A percentile compares a stretch with the other conserved stretches of the same genome.
These are phyloP conservation scores for Xylariaceae sp. DNA, from an alignment of 2,329 filamentous ascomycete species.

Conservation along the genomic window DNA sequence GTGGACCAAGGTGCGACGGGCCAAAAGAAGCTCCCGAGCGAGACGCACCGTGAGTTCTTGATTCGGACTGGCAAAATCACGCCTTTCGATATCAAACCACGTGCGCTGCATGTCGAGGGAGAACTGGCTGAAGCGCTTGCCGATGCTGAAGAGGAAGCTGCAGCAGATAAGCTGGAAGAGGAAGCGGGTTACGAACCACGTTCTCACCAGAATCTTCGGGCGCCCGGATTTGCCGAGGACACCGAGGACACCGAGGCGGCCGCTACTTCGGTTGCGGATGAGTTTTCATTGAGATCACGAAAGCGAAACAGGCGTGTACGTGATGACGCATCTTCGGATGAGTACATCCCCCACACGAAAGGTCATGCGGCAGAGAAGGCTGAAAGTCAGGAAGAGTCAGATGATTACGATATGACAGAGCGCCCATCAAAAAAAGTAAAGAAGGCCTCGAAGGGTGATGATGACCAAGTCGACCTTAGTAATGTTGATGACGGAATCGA, in stretches of 20 bases:
- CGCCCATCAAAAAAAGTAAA: conserved; percentile 38
- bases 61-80: conserved; percentile 97
- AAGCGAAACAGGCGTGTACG: conserved; percentile 47
- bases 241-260: conserved; percentile 41
- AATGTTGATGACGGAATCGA: conserved; percentile 86
- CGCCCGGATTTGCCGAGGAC: conserved; percentile 63
- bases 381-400: conserved; percentile 34
- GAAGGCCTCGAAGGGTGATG: conserved; percentile 36
- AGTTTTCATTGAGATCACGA: conserved; percentile 54
- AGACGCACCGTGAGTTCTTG: conserved; percentile 81
- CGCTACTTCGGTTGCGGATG: conserved; percentile 37
- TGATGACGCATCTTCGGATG: conserved; percentile 38
- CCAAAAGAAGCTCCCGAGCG: conserved; percentile 63
- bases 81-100: conserved; percentile 74
- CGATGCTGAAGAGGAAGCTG: conserved; percentile 73
- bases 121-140: conserved; percentile 71
- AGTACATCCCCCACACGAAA: conserved; percentile 38
- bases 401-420: conserved; percentile 37
- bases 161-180: conserved; percentile 43
- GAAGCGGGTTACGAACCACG: conserved; percentile 43
- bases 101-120: conserved; percentile 56
- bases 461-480: conserved; percentile 43
- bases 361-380: conserved; percentile 29
- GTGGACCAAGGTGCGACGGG: conserved; percentile 40
- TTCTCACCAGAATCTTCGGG: conserved; percentile 68